Evolutionary conservation across 1,284 basidiomycete species (phyloP).

Genomic region (Gastroboletus turbinatus): DNA sequence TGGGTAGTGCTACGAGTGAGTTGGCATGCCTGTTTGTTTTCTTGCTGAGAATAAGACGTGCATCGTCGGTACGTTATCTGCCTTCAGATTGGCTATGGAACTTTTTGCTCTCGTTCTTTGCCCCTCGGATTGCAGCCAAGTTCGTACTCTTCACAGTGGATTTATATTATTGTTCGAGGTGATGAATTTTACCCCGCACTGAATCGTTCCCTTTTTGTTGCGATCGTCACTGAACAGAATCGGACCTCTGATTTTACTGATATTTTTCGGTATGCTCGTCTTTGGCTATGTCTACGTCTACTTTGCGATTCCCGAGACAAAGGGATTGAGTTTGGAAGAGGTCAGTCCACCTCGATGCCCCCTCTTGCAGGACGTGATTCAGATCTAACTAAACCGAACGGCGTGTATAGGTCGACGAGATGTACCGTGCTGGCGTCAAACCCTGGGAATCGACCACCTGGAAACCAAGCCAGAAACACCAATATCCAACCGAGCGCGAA

Average conservation of each 20-base stretch:
- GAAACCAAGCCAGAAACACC: constrained; percentile 18
- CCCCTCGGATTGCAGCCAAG: constrained; percentile 49
- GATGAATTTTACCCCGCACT: not conserved
- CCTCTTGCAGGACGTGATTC: not conserved
- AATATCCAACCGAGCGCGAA: not conserved
- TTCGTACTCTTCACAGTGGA: not conserved
- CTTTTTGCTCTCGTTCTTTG: constrained; percentile 58
- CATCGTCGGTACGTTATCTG: not conserved
- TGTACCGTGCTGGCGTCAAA: constrained; percentile 22
- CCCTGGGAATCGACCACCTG: constrained; percentile 22
- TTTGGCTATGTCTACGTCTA: constrained; percentile 63
- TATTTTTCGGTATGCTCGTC: constrained; percentile 75
- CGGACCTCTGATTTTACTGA: constrained; percentile 71
- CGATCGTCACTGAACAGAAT: constrained; percentile 41
- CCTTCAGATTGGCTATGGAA: constrained; percentile 53
- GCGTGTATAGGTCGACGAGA: constrained; percentile 25
- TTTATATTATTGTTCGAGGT: not conserved
- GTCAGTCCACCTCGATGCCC: not conserved
- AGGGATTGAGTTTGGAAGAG: constrained; percentile 28
- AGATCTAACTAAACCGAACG: not conserved
- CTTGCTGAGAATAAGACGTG: not conserved
- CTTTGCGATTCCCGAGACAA: constrained; percentile 31
- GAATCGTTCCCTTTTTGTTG: not conserved
- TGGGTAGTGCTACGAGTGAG: constrained; percentile 54
- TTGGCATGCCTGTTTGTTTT: not conserved